A percentile compares a stretch with the other conserved stretches of the same genome.
phyloP scores from a whole-genome alignment of 192 early-diverging fungal genomes.

The Dispira parvispora region DNA sequence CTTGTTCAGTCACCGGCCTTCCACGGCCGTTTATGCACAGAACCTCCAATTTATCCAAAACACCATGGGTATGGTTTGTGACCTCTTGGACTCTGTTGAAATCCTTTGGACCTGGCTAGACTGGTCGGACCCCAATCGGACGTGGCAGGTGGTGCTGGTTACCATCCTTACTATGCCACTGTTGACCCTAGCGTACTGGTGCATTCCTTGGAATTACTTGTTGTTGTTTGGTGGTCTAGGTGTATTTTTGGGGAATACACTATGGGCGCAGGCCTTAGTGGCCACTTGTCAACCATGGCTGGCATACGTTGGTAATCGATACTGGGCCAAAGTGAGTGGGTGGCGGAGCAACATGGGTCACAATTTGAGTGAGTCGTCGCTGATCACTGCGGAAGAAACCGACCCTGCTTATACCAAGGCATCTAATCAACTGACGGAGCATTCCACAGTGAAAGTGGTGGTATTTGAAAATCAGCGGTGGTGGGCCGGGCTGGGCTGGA shows the following conservation, averaged over 20 bases:
- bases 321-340: too few relatives aligned
- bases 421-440: too few relatives aligned
- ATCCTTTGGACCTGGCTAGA: not conserved
- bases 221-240: slow-evolving; percentile 16
- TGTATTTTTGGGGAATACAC: slow-evolving; percentile 28
- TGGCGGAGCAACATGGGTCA: too few relatives aligned
- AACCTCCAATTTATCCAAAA: slow-evolving; percentile 38
- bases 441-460: slow-evolving; percentile 15
- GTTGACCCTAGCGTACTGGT: not conserved
- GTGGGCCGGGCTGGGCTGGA: slow-evolving; percentile 61
- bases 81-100: slow-evolving; percentile 4
- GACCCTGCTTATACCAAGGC: too few relatives aligned
- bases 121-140: not conserved
- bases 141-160: not conserved
- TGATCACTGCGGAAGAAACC: too few relatives aligned
- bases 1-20: not conserved
- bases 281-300: slow-evolving; percentile 25
- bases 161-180: not conserved
- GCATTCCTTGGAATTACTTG: not conserved
- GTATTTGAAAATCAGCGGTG: slow-evolving; percentile 65
- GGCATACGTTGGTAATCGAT: not conserved
- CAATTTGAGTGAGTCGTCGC: too few relatives aligned
- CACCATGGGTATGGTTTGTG: slow-evolving; percentile 25
- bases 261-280: slow-evolving; percentile 22
- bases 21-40: slow-evolving; percentile 14